These are phyloP conservation scores for Stagonosporopsis tanaceti DNA, from an alignment of 2,329 filamentous ascomycete species.

Conservation along the genomic window DNA sequence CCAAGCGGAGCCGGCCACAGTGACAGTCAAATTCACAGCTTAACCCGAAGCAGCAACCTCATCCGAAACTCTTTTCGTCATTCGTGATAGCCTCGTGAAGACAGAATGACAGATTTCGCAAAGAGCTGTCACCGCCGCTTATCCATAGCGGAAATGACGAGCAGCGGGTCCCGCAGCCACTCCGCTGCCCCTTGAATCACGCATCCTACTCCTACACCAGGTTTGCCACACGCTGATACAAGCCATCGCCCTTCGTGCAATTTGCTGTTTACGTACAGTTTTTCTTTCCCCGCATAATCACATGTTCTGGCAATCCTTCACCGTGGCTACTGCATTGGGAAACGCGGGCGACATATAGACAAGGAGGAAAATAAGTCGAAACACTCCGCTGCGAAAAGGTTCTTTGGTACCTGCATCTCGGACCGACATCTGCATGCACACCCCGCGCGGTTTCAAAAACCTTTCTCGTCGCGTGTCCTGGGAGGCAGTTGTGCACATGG, in stretches of 20 bases:
- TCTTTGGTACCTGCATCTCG: slow-evolving; percentile 2
- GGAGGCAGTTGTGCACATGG: background rate
- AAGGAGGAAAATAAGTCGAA: background rate
- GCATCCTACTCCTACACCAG: background rate
- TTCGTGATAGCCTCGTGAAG: background rate
- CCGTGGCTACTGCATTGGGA: slow-evolving; percentile 2
- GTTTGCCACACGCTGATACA: slow-evolving; percentile 1
- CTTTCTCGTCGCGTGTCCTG: background rate
- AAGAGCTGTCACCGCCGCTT: slow-evolving; percentile 7
- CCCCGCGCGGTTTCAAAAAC: slow-evolving; percentile 8
- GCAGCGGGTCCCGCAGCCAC: slow-evolving; percentile 13
- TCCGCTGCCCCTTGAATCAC: slow-evolving; percentile 13
- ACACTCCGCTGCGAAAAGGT: background rate
- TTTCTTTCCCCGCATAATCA: slow-evolving; percentile 5
- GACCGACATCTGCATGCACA: slow-evolving; percentile 2
- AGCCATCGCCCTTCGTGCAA: slow-evolving; percentile 6
- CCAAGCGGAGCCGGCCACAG: slow-evolving; percentile 6
- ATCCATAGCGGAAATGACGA: slow-evolving; percentile 12
- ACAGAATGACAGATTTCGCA: background rate
- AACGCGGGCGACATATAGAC: slow-evolving; percentile 7
- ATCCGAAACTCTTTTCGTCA: slow-evolving; percentile 6
- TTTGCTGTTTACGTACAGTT: slow-evolving; percentile 17
- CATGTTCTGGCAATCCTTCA: slow-evolving; percentile 4
- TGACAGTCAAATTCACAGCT: slow-evolving; percentile 4
- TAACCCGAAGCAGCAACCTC: slow-evolving; percentile 13